phyloP scores from a whole-genome alignment of 768 basidiomycete species.

The Tulasnella sp. region DNA sequence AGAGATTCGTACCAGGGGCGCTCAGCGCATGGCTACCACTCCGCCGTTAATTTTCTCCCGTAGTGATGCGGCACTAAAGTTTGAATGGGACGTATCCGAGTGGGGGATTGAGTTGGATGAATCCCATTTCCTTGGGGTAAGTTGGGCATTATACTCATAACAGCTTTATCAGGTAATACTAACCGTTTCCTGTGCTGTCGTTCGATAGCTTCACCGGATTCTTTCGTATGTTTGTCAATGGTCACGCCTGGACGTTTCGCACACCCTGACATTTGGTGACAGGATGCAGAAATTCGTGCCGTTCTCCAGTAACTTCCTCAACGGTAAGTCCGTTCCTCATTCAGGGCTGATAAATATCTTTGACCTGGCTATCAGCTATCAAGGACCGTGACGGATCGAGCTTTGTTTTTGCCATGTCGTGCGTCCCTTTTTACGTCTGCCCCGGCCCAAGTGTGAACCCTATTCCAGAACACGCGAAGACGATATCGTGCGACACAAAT shows the following conservation, averaged over 20 bases:
- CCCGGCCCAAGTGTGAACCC: neutral
- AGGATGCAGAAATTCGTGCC: slow-evolving; percentile 9
- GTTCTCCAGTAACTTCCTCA: neutral
- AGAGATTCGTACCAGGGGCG: no score
- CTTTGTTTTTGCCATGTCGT: slow-evolving; percentile 15
- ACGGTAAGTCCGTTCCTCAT: neutral
- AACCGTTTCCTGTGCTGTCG: neutral
- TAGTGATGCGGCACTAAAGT: neutral
- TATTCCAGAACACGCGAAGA: neutral
- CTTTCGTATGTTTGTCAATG: neutral
- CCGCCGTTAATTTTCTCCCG: neutral
- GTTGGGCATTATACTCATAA: neutral
- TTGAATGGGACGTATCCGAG: neutral
- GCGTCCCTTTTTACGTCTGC: neutral
- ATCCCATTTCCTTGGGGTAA: slow-evolving; percentile 5
- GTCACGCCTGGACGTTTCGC: neutral
- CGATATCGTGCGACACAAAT: slow-evolving; percentile 14
- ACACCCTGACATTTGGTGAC: neutral
- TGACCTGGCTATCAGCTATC: slow-evolving; percentile 4
- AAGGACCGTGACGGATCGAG: neutral
- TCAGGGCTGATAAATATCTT: neutral
- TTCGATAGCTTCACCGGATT: neutral
- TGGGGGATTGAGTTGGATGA: neutral
- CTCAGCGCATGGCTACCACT: no score
- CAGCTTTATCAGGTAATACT: neutral